Evolutionary conservation across 768 basidiomycete genomes (phyloP), one percentile per base, ranked within the genome.

Genomic region (Mycena polygramma): DNA sequence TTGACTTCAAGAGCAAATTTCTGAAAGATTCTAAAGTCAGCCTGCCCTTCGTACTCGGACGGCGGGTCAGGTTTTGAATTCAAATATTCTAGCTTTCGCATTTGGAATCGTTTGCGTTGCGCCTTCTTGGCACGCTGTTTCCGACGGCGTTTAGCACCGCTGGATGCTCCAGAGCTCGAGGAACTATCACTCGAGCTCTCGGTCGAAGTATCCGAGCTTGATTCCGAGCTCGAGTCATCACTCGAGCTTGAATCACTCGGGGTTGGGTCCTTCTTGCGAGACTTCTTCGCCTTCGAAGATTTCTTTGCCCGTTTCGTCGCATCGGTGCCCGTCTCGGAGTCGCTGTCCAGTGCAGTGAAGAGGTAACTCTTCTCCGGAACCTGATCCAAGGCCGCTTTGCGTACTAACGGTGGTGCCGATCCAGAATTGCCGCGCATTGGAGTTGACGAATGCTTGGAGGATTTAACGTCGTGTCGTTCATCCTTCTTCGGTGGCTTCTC

Each of bases 11-110:
- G 36, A 9, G 60, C 35, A 65, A 65, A 73, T 26, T 64, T 60
- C 57, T 73, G 37, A 20, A 66, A 66, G 0, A 41, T 8, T 2
- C 48, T n/a, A 19, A 54, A 70, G 10, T 67, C 53, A 0, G 64
- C 19, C 36, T 73, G 36, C 19, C 73, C 65, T 7, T 49, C 46
- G 52, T 70, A 73, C 39, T 19, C 53, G 20, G 51, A 68, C 9
- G 66, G 73, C 19, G 58, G 68, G 3, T 70, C 68, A 17, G 66
- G 57, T 19, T 71, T 74, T 39, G 39, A 39, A 39, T 39, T 39
- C 39, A 39, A 39, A 13, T 39, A 39, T 39, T 39, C 13, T 37
- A 71, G 61, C 36, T 70, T 73, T 17, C 55, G 54, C 17, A 53
- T n/a, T n/a, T n/a, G n/a, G n/a, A n/a, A n/a, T 26, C 63, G 51